These are phyloP conservation scores for Lathyrus sativus DNA, from an alignment of 306 rosid species.

Conservation along the genomic window DNA sequence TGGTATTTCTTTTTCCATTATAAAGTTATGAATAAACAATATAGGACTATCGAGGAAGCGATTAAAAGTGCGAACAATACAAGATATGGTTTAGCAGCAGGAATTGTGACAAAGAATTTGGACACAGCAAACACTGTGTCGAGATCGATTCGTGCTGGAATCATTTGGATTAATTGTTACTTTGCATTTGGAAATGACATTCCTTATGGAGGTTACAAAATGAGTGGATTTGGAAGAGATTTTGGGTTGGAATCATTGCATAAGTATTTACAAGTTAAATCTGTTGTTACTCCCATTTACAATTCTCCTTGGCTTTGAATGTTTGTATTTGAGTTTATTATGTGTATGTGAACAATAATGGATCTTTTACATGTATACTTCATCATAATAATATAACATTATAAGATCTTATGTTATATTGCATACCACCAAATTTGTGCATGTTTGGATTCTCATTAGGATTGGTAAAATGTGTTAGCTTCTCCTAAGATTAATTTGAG, in stretches of 20 bases:
- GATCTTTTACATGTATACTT: not conserved
- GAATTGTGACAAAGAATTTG: slow-evolving; percentile 69
- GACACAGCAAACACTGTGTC: slow-evolving; percentile 81
- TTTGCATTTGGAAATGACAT: slow-evolving; percentile 60
- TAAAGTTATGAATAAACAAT: not conserved
- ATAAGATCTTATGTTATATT: not conserved
- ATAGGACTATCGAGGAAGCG: slow-evolving; percentile 79
- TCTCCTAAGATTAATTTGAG: no score
- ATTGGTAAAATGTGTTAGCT: no score
- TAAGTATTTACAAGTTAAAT: slow-evolving; percentile 73
- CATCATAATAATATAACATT: slow-evolving; percentile 25
- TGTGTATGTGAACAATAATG: not conserved
- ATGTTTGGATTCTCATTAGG: no score
- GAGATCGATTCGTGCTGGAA: slow-evolving; percentile 79
- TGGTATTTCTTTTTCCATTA: no score
- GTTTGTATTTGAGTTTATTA: not conserved
- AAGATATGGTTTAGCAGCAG: slow-evolving; percentile 80
- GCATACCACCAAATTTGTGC: no score
- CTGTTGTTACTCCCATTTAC: slow-evolving; percentile 75
- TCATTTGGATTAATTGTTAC: slow-evolving; percentile 82
- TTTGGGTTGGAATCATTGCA: slow-evolving; percentile 60
- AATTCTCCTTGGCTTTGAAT: slow-evolving; percentile 87
- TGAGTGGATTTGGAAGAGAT: slow-evolving; percentile 92
- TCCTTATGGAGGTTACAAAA: slow-evolving; percentile 80
- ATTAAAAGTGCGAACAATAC: slow-evolving; percentile 72